Evolutionary conservation across 78 protist species (phyloP).

Genomic region (Dictyostelium firmibasis): DNA sequence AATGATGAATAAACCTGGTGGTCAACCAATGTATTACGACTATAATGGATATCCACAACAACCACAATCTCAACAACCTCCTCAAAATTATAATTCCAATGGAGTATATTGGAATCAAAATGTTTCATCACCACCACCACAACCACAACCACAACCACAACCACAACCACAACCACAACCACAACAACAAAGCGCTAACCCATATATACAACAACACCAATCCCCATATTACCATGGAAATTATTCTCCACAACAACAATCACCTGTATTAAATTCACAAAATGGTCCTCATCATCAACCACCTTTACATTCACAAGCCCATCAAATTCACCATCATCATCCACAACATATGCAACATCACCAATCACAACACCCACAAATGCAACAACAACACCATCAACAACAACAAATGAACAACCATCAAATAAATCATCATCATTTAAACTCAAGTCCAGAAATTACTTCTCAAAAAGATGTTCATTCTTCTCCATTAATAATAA

Average conservation of each 20-base stretch:
- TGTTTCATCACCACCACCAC: not conserved
- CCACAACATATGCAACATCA: not conserved
- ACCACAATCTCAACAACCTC: not conserved
- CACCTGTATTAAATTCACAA: conserved; percentile 12
- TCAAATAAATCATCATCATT: conserved; percentile 17
- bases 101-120: not conserved
- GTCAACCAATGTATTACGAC: not conserved
- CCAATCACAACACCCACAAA: not conserved
- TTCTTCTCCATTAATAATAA: not conserved
- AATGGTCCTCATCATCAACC: not conserved
- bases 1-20: not conserved
- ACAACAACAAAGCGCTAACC: not conserved
- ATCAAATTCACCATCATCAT: not conserved
- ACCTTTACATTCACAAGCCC: not conserved
- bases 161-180: too few relatives aligned
- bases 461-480: not conserved
- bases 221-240: not conserved
- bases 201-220: not conserved
- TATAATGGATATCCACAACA: not conserved
- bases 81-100: not conserved
- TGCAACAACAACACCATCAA: conserved; percentile 13
- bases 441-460: not conserved
- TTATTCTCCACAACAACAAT: conserved; percentile 8
- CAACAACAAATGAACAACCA: conserved; percentile 1
- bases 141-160: too few relatives aligned